A percentile compares a stretch with the other conserved stretches of the same genome.
Evolutionary conservation across 768 basidiomycete genomes (phyloP).

Genomic region (Leccinum sublutescens): DNA sequence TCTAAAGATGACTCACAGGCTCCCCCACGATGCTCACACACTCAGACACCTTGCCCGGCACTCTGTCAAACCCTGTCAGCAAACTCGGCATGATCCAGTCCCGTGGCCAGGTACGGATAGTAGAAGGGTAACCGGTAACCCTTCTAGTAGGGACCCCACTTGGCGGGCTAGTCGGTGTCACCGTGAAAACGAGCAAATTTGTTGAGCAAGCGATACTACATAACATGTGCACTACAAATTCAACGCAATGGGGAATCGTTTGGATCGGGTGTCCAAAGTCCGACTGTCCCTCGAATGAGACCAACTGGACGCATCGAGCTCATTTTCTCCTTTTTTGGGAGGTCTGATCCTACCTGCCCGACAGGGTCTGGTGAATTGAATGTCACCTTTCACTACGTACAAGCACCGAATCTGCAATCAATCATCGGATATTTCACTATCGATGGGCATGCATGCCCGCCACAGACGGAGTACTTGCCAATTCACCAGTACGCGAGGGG

Average conservation of each 20-base stretch:
- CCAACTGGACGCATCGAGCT: not conserved
- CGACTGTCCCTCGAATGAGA: not conserved
- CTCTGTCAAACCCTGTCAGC: not conserved
- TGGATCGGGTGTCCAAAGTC: not conserved
- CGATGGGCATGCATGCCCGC: not conserved
- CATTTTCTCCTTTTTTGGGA: not conserved
- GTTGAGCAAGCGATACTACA: not conserved
- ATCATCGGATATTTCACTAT: not conserved
- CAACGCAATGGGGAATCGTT: not conserved
- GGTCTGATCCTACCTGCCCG: not conserved
- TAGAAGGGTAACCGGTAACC: not conserved
- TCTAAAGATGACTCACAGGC: not conserved
- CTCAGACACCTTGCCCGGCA: not conserved
- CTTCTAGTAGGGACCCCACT: not conserved
- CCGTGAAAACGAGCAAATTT: not conserved
- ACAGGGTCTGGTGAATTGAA: not conserved
- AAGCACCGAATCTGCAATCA: constrained; percentile 1
- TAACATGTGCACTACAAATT: not conserved
- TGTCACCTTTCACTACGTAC: not conserved
- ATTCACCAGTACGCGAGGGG: not conserved
- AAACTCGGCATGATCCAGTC: not conserved
- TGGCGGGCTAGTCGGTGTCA: not conserved
- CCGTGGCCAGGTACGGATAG: not conserved
- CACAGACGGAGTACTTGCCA: constrained; percentile 1
- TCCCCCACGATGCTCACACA: not conserved